Evolutionary conservation across 306 rosid genomes (phyloP), one percentile per base, ranked within the genome.

Genomic region (Casuarina cunninghamiana): DNA sequence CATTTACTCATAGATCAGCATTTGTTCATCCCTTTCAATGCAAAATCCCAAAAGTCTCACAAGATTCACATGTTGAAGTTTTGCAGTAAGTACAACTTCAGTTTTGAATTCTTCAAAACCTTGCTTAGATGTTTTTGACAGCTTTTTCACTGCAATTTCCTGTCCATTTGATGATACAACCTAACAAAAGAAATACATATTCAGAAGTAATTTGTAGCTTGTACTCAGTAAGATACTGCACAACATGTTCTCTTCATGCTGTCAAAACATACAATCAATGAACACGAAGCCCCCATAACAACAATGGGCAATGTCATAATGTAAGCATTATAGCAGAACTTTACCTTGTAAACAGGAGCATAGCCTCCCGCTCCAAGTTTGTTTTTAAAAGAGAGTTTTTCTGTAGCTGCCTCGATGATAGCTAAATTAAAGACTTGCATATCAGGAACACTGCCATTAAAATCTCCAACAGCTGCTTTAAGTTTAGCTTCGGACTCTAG

Each of bases 321-420:
- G 3, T 16, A 0, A 5, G 16, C 2, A 57, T 16, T 3, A 2
- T 13, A 15, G 39, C 7, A 38, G 16, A 55, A n/a, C 37, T 19
- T 75, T 46, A 86, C 87, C 89, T 71, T 88, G 50, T 85, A 85
- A 65, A 88, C 84, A 3, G 83, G 91, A 43, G 89, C 91, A 85
- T 73, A 85, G 4, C 91, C 91, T 45, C 91, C 89, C 55, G 85
- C 44, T n/a, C 89, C 87, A 53, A 88, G 91, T 75, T 85, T 88
- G 16, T 88, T 85, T 75, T 77, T 53, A 50, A 71, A 13, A 41
- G 91, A 86, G 74, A 85, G 79, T 9, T 26, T 8, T 13, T 77
- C 6, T 9, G 87, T 85, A 51, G 89, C 88, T 4, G 3, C 66
- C 13, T 83, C 79, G 57, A 83, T 76, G 17, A 73, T 75, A 19